Conservation (phyloP, 495 filamentous ascomycete genomes). For the Sabuloglossum arenarium region DNA sequence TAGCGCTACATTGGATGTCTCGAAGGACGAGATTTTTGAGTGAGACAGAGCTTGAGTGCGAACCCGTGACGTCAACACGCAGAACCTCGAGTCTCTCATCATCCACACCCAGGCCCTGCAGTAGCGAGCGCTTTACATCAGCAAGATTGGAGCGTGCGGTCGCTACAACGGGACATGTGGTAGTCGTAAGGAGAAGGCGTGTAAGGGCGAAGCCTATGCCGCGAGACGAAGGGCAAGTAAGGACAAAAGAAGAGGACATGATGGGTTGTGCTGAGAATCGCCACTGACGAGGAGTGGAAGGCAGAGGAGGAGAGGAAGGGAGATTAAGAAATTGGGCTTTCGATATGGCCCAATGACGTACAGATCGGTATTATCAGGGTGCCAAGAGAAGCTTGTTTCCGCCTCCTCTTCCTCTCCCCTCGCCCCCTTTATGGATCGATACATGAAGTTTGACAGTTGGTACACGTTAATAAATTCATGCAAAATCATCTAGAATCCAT, state of each 20-base stretch:
- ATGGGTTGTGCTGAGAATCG: too few relatives aligned
- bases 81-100: constrained; percentile 30
- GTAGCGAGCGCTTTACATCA: constrained; percentile 28
- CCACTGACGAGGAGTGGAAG: too few relatives aligned
- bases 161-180: constrained; percentile 46
- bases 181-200: constrained; percentile 40
- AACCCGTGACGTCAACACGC: constrained; percentile 38
- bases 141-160: constrained; percentile 40
- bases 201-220: constrained; percentile 58
- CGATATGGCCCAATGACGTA: too few relatives aligned
- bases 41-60: not conserved
- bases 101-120: constrained; percentile 28
- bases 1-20: too few relatives aligned
- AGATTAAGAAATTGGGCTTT: too few relatives aligned
- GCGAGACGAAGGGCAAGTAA: constrained; percentile 46
- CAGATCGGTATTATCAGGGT: too few relatives aligned
- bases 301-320: too few relatives aligned
- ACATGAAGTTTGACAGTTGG: too few relatives aligned
- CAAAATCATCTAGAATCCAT: not conserved
- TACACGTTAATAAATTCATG: not conserved
- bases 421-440: too few relatives aligned
- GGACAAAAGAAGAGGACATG: constrained; percentile 16
- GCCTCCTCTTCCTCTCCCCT: too few relatives aligned
- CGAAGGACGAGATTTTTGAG: too few relatives aligned
- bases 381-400: too few relatives aligned